Conservation (phyloP, 2,329 filamentous ascomycete species). For the Anisogramma anomala region DNA sequence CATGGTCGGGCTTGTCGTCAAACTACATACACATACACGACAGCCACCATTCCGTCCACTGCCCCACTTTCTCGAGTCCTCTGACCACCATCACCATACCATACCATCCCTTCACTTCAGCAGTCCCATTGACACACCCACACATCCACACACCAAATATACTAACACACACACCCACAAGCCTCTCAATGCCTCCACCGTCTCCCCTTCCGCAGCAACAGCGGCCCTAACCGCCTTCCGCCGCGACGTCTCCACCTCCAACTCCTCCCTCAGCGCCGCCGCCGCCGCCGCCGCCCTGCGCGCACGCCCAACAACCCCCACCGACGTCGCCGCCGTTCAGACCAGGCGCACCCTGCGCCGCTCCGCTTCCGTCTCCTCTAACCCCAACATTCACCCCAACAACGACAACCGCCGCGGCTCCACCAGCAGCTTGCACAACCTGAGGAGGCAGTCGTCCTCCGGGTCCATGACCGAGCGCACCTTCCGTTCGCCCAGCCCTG, state of each 20-base stretch:
- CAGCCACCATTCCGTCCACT: conserved; percentile 1
- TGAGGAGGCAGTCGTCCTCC: conserved; percentile 57
- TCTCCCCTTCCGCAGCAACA: conserved; percentile 62
- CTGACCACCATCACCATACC: not conserved
- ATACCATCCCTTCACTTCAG: not conserved
- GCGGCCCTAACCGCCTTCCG: conserved; percentile 72
- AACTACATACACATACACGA: no score
- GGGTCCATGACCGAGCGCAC: conserved; percentile 82
- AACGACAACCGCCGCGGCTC: not conserved
- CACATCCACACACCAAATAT: conserved; percentile 33
- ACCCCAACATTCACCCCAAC: not conserved
- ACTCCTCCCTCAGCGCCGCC: conserved; percentile 60
- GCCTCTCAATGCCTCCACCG: conserved; percentile 52
- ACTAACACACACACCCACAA: conserved; percentile 50
- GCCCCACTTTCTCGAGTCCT: not conserved
- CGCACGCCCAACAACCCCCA: conserved; percentile 66
- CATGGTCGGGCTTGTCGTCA: conserved; percentile 17
- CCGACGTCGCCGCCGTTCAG: conserved; percentile 68
- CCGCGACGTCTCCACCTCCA: conserved; percentile 44
- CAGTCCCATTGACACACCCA: not conserved
- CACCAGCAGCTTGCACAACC: conserved; percentile 19
- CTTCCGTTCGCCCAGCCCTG: conserved; percentile 64
- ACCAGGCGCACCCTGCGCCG: conserved; percentile 76
- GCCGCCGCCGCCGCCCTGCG: conserved; percentile 79
- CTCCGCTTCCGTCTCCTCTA: conserved; percentile 57